Base-by-base conservation (phyloP, 179 eudicot species). In the Amaranthus tricolor region DNA sequence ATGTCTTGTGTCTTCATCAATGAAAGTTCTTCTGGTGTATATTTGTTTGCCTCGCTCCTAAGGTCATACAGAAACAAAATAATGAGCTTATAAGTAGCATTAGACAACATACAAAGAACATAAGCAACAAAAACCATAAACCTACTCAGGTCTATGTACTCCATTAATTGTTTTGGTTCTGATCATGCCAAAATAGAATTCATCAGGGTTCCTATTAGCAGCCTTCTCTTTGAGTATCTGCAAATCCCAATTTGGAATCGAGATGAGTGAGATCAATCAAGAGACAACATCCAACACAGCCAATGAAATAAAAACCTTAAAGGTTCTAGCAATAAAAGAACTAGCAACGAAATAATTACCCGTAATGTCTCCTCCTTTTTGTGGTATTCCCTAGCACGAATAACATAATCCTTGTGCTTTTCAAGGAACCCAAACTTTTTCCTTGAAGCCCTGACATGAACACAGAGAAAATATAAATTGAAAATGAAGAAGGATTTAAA, bases 201-300 rank as follows among this genome's bases (percentile, higher is more conserved):
- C 98, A 85, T 89, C 95, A 0, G 91, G 93, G 70, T 93, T 91
- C 84, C 86, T 86, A 79, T 81, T 83, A n/a, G 91, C 88, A 5
- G 97, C 98, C 75, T 89, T 91, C 77, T 86, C 93, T 77, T 79
- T 84, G 81, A 89, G 97, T 84, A 79, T 89, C 95, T 89, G 93
- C 64, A 49, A 71, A 31, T 3, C 12, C 0, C 13, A 55, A 20
- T 19, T 21, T 9, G 19, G 15, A 55, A 61, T 7, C n/a, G 4
- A 11, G 16, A 50, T 12, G 31, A 2, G 44, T 14, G 2, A 16
- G 24, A 13, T 19, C 4, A 9, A 70, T 54, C 65, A 53, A 40
- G 48, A 16, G 24, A 51, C 15, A 72, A 49, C 4, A 7, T 17
- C 51, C 5, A 51, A 16, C 12, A 19, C 49, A 66, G 6, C 7